phyloP scores from a whole-genome alignment of 1,284 basidiomycete genomes.

The Agaricales sp. region DNA sequence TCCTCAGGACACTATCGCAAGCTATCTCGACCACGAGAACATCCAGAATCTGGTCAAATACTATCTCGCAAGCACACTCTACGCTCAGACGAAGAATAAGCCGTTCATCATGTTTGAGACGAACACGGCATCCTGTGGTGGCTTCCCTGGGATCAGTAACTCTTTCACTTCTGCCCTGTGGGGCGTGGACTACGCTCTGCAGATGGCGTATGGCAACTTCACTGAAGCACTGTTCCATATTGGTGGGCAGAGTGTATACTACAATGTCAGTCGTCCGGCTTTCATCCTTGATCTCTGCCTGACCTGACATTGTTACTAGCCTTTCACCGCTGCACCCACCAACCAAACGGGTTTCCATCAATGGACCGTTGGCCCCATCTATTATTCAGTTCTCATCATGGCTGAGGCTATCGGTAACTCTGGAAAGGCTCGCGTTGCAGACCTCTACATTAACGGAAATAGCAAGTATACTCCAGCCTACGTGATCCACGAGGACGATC shows the following conservation, averaged over 20 bases:
- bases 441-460: conserved; percentile 39
- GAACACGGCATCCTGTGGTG: conserved; percentile 76
- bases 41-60: conserved; percentile 31
- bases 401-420: conserved; percentile 59
- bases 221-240: conserved; percentile 48
- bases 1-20: conserved; percentile 42
- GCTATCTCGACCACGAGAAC: conserved; percentile 48
- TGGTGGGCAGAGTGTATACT: conserved; percentile 58
- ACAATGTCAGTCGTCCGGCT: conserved; percentile 38
- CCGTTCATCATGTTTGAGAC: conserved; percentile 70
- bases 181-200: conserved; percentile 54
- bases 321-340: conserved; percentile 40
- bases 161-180: conserved; percentile 66
- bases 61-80: conserved; percentile 38
- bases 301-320: conserved; percentile 1
- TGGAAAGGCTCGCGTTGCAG: conserved; percentile 48
- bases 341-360: conserved; percentile 45
- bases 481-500: conserved; percentile 57
- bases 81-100: conserved; percentile 37
- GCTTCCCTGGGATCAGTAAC: conserved; percentile 67
- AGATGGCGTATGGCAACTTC: conserved; percentile 54
- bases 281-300: conserved; percentile 2
- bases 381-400: conserved; percentile 59
- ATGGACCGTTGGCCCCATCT: conserved; percentile 59
- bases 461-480: conserved; percentile 58